Percentiles rank a stretch among this genome's conserved stretches.
These are phyloP conservation scores for Lactifluus pinguis DNA, from an alignment of 768 basidiomycete genomes.

Conservation along the genomic window DNA sequence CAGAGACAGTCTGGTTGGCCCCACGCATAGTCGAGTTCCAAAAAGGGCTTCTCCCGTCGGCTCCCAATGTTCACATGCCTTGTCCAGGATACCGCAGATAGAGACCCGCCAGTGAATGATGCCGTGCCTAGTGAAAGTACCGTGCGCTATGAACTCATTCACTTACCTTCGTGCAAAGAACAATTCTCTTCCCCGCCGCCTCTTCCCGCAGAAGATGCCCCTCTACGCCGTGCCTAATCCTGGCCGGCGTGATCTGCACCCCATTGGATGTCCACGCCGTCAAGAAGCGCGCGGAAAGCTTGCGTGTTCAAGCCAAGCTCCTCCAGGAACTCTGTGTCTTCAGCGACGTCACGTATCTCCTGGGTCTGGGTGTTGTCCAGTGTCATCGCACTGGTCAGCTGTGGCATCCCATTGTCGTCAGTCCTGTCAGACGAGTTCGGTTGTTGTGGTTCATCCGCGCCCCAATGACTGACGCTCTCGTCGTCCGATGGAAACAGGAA, in stretches of 20 bases:
- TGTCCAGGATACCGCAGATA: background rate
- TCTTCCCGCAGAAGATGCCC: background rate
- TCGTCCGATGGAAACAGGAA: background rate
- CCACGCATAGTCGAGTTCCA: background rate
- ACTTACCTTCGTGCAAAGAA: slow-evolving; percentile 1
- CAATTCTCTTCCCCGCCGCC: background rate
- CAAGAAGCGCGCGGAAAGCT: slow-evolving; percentile 1
- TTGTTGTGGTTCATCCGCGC: background rate
- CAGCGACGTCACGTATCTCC: slow-evolving; percentile 20
- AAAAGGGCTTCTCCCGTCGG: background rate
- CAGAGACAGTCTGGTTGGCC: background rate
- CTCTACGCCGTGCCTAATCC: background rate
- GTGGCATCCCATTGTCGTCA: background rate
- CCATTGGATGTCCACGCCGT: background rate
- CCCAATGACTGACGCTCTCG: background rate
- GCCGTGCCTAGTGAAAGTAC: background rate
- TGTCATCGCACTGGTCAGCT: background rate
- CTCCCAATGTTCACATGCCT: background rate
- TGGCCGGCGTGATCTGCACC: background rate
- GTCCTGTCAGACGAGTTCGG: background rate
- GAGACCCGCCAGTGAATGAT: background rate
- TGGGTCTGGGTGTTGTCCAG: slow-evolving; percentile 12
- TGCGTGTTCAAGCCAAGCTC: slow-evolving; percentile 7
- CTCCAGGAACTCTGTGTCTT: slow-evolving; percentile 20
- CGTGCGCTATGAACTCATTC: background rate